Evolutionary conservation across 2,329 filamentous ascomycete genomes (phyloP).

Genomic region (Penicillium sp.): DNA sequence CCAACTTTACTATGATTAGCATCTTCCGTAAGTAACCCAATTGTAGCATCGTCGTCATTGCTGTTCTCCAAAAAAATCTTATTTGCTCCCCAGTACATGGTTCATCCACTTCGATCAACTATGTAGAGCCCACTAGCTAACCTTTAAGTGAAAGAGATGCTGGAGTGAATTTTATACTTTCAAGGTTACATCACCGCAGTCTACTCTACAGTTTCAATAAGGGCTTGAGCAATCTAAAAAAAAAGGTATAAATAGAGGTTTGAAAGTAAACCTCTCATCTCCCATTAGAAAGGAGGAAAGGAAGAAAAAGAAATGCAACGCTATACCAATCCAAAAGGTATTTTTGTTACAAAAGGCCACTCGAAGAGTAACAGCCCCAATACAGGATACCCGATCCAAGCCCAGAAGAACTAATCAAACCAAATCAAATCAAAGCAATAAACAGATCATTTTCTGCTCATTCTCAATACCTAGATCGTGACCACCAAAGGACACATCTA

Average conservation of each 20-base stretch:
- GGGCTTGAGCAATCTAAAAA: slow-evolving; percentile 16
- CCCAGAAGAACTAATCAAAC: not conserved
- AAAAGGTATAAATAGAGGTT: slow-evolving; percentile 6
- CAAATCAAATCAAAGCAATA: not conserved
- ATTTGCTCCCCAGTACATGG: no score
- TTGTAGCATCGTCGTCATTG: no score
- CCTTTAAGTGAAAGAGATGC: no score
- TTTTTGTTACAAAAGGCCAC: slow-evolving; percentile 13
- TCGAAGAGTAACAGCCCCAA: not conserved
- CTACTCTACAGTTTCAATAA: not conserved
- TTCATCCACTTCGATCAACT: no score
- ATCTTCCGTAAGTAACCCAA: no score
- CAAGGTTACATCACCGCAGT: not conserved
- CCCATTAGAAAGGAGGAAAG: slow-evolving; percentile 6
- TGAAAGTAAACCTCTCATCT: slow-evolving; percentile 5
- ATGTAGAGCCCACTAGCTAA: no score
- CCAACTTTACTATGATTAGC: no score
- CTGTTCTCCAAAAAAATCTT: no score
- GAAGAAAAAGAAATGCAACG: slow-evolving; percentile 15
- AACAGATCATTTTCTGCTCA: not conserved
- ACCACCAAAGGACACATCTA: slow-evolving; percentile 13
- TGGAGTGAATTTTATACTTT: no score
- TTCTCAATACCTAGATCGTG: not conserved
- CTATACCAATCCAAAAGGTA: slow-evolving; percentile 8
- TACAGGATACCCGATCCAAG: slow-evolving; percentile 12